These are phyloP conservation scores for Oryza glumipatula DNA, from an alignment of 176 grass and related monocot species.

Conservation along the genomic window DNA sequence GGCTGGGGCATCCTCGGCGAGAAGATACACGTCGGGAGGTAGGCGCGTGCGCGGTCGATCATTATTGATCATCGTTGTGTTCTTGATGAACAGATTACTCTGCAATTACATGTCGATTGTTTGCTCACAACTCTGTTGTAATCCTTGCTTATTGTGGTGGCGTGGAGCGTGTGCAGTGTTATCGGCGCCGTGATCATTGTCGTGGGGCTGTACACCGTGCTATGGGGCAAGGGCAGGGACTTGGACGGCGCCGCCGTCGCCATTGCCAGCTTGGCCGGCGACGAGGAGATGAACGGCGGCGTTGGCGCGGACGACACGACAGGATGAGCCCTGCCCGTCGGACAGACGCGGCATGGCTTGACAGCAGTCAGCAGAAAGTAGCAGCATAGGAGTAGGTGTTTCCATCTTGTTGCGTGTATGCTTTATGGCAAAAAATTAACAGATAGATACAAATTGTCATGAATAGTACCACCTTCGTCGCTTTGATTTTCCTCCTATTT, in stretches of 20 bases:
- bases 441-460: too few relatives aligned
- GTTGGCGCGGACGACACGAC: background rate
- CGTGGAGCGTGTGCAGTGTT: slow-evolving; percentile 19
- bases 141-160: too few relatives aligned
- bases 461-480: too few relatives aligned
- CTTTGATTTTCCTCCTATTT: too few relatives aligned
- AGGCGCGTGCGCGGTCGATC: background rate
- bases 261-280: background rate
- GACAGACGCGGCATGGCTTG: too few relatives aligned
- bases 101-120: background rate
- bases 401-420: background rate
- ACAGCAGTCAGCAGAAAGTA: background rate
- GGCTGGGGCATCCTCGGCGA: slow-evolving; percentile 55
- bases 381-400: background rate
- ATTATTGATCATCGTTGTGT: background rate
- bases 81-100: background rate
- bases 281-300: background rate
- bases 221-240: slow-evolving; percentile 65
- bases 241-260: background rate
- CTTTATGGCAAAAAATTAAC: too few relatives aligned
- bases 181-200: slow-evolving; percentile 56
- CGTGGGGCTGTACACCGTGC: slow-evolving; percentile 52
- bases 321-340: too few relatives aligned
- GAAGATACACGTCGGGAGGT: slow-evolving; percentile 60
- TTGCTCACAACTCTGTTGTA: background rate